phyloP scores from a whole-genome alignment of 1,284 basidiomycete species.

The Taiwanofungus camphoratus region DNA sequence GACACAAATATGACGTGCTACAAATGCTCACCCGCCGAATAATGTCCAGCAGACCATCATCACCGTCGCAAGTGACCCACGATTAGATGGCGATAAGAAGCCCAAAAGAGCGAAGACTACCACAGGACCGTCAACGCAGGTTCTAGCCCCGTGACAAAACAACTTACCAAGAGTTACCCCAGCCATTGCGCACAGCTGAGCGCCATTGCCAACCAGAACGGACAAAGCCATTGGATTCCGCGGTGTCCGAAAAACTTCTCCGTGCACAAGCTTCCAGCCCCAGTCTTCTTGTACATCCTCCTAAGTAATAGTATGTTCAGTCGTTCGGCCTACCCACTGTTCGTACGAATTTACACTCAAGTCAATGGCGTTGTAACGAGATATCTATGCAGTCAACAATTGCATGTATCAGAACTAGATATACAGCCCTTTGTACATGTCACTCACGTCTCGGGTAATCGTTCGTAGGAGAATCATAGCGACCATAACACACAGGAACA shows the following conservation, averaged over 20 bases:
- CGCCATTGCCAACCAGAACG: conserved; percentile 86
- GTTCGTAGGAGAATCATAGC: conserved; percentile 86
- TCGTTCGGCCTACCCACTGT: conserved; percentile 6
- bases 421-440: conserved; percentile 21
- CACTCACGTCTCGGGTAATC: conserved; percentile 81
- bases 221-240: conserved; percentile 75
- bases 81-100: conserved; percentile 95
- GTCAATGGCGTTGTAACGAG: conserved; percentile 94
- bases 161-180: conserved; percentile 73
- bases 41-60: conserved; percentile 97
- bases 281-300: conserved; percentile 98
- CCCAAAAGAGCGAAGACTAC: conserved; percentile 92
- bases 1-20: not conserved
- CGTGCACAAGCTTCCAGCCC: conserved; percentile 97
- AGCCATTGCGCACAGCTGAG: conserved; percentile 88
- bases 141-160: no score
- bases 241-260: conserved; percentile 92
- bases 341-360: conserved; percentile 54
- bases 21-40: conserved; percentile 70
- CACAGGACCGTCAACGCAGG: no score
- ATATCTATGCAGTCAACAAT: conserved; percentile 55
- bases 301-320: conserved; percentile 31
- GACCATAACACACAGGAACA: conserved; percentile 92
- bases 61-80: conserved; percentile 91
- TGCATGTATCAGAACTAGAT: not conserved